These are phyloP conservation scores for Leishmania guyanensis DNA, from an alignment of 208 protist genomes.

Conservation along the genomic window DNA sequence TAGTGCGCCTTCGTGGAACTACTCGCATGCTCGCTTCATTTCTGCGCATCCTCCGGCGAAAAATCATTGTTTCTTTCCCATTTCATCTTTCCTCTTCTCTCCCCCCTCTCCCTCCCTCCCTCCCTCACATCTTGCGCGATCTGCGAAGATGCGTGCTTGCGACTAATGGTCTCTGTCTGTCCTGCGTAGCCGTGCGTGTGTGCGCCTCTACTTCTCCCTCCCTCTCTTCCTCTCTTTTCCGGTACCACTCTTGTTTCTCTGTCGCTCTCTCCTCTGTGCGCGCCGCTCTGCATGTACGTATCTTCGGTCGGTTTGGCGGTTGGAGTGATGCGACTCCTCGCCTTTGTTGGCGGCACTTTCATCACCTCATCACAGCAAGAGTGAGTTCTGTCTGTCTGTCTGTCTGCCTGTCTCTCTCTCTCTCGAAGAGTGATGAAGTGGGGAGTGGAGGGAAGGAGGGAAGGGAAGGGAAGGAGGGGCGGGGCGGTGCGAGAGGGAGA, in stretches of 20 bases:
- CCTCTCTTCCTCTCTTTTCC: neutral
- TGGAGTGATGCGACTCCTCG: no score
- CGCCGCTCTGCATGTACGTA: neutral
- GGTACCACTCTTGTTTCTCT: neutral
- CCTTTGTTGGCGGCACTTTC: no score
- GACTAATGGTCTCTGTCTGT: neutral
- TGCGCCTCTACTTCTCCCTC: neutral
- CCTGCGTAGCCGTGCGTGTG: neutral
- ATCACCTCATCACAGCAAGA: no score
- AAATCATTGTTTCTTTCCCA: no score
- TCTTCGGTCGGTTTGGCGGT: no score
- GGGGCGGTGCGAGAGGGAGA: neutral
- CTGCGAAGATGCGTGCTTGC: neutral
- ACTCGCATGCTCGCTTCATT: no score
- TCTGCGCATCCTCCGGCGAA: no score
- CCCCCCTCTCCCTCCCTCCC: no score
- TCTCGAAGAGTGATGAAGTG: neutral
- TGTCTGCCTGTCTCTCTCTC: no score
- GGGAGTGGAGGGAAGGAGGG: neutral
- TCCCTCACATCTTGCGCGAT: neutral
- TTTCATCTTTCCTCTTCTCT: neutral
- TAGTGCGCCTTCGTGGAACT: neutral
- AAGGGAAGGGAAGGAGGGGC: neutral
- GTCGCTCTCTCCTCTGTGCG: neutral
- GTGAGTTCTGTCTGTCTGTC: no score